Conservation (phyloP, 495 filamentous ascomycete genomes). For the Choiromyces venosus region DNA sequence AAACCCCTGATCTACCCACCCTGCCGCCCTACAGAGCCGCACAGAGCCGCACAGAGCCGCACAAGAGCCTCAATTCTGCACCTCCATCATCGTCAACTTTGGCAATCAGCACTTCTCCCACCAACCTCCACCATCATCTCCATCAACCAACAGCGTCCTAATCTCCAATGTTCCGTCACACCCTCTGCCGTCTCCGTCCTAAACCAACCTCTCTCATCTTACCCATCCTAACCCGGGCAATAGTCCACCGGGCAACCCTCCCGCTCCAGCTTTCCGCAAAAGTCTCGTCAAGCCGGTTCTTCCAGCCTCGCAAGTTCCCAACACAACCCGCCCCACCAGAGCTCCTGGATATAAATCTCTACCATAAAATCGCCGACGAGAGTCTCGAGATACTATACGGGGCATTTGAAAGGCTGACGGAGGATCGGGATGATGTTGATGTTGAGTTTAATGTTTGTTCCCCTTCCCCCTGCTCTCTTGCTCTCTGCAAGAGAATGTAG, state of each 20-base stretch:
- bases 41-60: not conserved
- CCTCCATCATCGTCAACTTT: not conserved
- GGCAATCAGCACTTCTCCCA: not conserved
- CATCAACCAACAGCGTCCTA: not conserved
- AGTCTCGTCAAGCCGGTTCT: not conserved
- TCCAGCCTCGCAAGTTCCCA: not conserved
- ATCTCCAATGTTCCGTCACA: not conserved
- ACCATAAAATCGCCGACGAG: slow-evolving; percentile 49
- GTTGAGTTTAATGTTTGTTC: slow-evolving; percentile 55
- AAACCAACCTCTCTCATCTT: not conserved
- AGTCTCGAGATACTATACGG: slow-evolving; percentile 58
- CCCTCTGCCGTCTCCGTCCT: not conserved
- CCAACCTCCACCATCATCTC: not conserved
- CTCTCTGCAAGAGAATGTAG: not conserved
- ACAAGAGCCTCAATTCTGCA: not conserved
- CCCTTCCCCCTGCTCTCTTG: not conserved
- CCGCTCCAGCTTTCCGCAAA: not conserved
- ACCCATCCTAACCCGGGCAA: not conserved
- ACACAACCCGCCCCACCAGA: not conserved
- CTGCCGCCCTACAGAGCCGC: not conserved
- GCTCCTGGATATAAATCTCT: slow-evolving; percentile 35
- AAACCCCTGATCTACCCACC: not conserved
- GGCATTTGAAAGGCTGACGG: slow-evolving; percentile 60
- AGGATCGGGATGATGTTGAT: slow-evolving; percentile 60
- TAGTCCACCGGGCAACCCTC: not conserved